A percentile compares a stretch with the other conserved stretches of the same genome.
phyloP scores from a whole-genome alignment of 2,329 filamentous ascomycete genomes.

The Colletotrichum liriopes region DNA sequence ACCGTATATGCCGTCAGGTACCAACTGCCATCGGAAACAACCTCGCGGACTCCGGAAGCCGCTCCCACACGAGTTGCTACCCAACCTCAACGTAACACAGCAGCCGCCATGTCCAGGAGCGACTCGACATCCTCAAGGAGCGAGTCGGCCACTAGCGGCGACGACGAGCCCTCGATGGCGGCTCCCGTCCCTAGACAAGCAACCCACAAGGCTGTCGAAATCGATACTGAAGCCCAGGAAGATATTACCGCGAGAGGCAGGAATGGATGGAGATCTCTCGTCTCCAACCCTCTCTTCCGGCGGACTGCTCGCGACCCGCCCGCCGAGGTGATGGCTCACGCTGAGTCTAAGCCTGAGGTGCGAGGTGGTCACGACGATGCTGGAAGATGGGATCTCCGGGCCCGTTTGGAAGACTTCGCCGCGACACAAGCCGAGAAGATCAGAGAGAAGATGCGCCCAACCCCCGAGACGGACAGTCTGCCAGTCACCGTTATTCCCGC shows the following conservation, averaged over 20 bases:
- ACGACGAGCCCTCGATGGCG: constrained; percentile 45
- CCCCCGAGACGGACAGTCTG: constrained; percentile 68
- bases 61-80: constrained; percentile 15
- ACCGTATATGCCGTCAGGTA: constrained; percentile 76
- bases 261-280: constrained; percentile 52
- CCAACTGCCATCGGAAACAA: constrained; percentile 69
- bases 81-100: constrained; percentile 27
- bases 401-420: constrained; percentile 73
- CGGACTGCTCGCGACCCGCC: constrained; percentile 40
- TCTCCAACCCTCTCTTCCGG: constrained; percentile 50
- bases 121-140: constrained; percentile 28
- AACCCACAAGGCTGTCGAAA: constrained; percentile 27
- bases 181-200: constrained; percentile 40
- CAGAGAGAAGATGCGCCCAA: constrained; percentile 69
- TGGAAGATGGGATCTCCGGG: constrained; percentile 69
- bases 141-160: constrained; percentile 42
- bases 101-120: constrained; percentile 24
- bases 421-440: constrained; percentile 73
- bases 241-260: constrained; percentile 41
- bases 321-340: constrained; percentile 34
- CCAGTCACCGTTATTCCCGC: constrained; percentile 75
- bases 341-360: constrained; percentile 27
- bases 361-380: constrained; percentile 48
- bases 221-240: constrained; percentile 49
- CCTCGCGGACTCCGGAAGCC: constrained; percentile 44